Conservation (phyloP, 306 rosid genomes). For the Phaseolus lunatus region DNA sequence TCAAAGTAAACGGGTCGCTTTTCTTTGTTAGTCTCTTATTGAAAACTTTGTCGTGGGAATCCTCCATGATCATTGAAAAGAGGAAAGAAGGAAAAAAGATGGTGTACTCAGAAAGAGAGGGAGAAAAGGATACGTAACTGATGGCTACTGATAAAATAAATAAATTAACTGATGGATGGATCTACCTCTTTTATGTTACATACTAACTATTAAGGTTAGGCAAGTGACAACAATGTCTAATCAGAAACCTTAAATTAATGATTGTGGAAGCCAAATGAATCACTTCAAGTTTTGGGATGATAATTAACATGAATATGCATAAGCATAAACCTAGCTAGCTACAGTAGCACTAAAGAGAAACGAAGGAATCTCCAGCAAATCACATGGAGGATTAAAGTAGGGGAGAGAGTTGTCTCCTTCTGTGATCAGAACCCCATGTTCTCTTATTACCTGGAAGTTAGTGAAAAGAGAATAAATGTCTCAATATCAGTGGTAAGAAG, state of each 20-base stretch:
- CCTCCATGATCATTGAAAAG: constrained; percentile 48
- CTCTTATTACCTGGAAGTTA: constrained; percentile 53
- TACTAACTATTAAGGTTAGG: constrained; percentile 26
- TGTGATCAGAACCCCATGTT: constrained; percentile 40
- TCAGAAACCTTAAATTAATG: constrained; percentile 46
- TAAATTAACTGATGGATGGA: constrained; percentile 20
- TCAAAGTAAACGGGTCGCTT: constrained; percentile 45
- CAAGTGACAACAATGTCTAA: constrained; percentile 42
- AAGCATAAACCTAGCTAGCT: too few relatives aligned
- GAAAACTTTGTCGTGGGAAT: constrained; percentile 49
- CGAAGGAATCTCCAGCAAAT: constrained; percentile 53
- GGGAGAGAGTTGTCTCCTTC: constrained; percentile 51
- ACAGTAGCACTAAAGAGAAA: neutral
- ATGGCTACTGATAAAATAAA: constrained; percentile 29
- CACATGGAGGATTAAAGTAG: constrained; percentile 52
- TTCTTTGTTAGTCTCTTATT: constrained; percentile 43
- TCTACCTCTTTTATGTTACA: constrained; percentile 34
- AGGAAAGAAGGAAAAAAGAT: constrained; percentile 41
- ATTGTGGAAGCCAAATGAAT: constrained; percentile 47
- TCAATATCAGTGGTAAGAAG: constrained; percentile 40
- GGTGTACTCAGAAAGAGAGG: constrained; percentile 29
- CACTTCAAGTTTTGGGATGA: constrained; percentile 15
- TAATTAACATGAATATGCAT: constrained; percentile 3
- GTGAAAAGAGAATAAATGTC: constrained; percentile 61
- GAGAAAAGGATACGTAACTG: constrained; percentile 40